Percentiles rank a stretch among this genome's conserved stretches.
Evolutionary conservation across 163 green algal species (phyloP).

Genomic region (Prototheca wickerhamii): DNA sequence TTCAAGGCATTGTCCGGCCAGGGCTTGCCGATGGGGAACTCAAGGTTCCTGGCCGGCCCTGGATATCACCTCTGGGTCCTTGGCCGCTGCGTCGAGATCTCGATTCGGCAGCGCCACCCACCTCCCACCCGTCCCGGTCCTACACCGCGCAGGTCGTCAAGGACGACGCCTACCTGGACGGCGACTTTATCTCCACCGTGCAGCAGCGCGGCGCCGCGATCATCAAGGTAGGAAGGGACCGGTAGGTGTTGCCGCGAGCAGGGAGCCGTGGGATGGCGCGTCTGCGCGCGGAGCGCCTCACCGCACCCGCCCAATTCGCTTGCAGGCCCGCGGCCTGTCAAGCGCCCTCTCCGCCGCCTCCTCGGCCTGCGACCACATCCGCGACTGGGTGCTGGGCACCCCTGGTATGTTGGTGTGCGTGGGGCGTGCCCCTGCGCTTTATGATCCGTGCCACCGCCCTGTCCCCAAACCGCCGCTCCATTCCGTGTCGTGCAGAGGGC

Average conservation of each 20-base stretch:
- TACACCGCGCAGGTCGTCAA: constrained; percentile 51
- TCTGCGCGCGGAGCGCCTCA: too few relatives aligned
- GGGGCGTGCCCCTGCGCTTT: not conserved
- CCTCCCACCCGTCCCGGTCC: too few relatives aligned
- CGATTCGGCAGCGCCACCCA: too few relatives aligned
- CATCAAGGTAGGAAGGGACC: constrained; percentile 67
- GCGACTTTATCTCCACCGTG: constrained; percentile 80
- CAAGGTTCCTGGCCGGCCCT: too few relatives aligned
- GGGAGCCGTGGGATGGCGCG: too few relatives aligned
- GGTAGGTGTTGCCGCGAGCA: not conserved
- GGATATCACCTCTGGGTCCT: too few relatives aligned
- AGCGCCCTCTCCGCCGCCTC: constrained; percentile 81
- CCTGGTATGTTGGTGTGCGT: constrained; percentile 14
- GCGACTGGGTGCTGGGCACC: constrained; percentile 87
- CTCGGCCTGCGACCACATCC: constrained; percentile 88
- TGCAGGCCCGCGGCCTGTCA: constrained; percentile 68
- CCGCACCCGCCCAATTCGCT: not conserved
- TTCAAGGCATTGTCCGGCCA: too few relatives aligned
- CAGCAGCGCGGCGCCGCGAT: constrained; percentile 91
- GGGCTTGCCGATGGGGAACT: too few relatives aligned
- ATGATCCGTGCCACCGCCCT: not conserved
- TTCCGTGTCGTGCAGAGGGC: constrained; percentile 35
- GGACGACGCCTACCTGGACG: constrained; percentile 71
- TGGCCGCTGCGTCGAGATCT: too few relatives aligned
- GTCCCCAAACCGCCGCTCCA: not conserved